These are phyloP conservation scores for Plicaturopsis crispa DNA, from an alignment of 768 basidiomycete genomes.

Conservation along the genomic window DNA sequence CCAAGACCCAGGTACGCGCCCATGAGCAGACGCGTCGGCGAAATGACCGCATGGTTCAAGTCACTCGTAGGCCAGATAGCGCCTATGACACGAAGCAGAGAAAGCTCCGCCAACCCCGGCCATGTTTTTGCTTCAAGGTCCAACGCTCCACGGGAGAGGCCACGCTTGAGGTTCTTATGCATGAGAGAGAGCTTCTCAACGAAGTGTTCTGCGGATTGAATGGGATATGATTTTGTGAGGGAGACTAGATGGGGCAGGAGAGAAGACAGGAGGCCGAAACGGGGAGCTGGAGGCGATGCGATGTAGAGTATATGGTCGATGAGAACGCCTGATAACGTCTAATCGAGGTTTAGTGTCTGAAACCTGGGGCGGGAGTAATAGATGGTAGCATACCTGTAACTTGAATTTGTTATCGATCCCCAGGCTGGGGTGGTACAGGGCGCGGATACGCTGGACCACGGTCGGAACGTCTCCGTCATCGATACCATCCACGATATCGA, in stretches of 20 bases:
- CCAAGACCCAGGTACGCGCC: slow-evolving; percentile 85
- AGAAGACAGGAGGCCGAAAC: slow-evolving; percentile 49
- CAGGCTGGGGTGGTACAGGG: slow-evolving; percentile 90
- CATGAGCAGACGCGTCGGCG: slow-evolving; percentile 82
- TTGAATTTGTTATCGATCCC: slow-evolving; percentile 87
- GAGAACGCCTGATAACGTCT: slow-evolving; percentile 72
- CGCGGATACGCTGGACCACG: slow-evolving; percentile 85
- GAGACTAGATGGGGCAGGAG: slow-evolving; percentile 75
- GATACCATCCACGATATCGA: slow-evolving; percentile 70
- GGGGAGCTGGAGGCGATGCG: slow-evolving; percentile 54
- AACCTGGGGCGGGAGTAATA: slow-evolving; percentile 1
- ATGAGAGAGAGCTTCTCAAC: slow-evolving; percentile 79
- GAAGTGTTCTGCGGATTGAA: slow-evolving; percentile 71
- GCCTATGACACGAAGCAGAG: slow-evolving; percentile 74
- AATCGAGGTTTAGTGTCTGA: slow-evolving; percentile 1
- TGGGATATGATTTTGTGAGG: slow-evolving; percentile 75
- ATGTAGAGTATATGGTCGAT: slow-evolving; percentile 85
- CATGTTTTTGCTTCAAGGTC: slow-evolving; percentile 68
- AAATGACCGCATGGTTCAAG: slow-evolving; percentile 82
- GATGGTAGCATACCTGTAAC: slow-evolving; percentile 59
- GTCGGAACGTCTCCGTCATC: slow-evolving; percentile 66
- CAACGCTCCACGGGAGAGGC: slow-evolving; percentile 63
- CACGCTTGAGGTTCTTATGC: slow-evolving; percentile 89
- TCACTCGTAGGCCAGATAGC: slow-evolving; percentile 92
- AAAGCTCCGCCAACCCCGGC: slow-evolving; percentile 80